These are phyloP conservation scores for Limnomonas spitsbergensis DNA, from an alignment of 139 green algal genomes.

Conservation along the genomic window DNA sequence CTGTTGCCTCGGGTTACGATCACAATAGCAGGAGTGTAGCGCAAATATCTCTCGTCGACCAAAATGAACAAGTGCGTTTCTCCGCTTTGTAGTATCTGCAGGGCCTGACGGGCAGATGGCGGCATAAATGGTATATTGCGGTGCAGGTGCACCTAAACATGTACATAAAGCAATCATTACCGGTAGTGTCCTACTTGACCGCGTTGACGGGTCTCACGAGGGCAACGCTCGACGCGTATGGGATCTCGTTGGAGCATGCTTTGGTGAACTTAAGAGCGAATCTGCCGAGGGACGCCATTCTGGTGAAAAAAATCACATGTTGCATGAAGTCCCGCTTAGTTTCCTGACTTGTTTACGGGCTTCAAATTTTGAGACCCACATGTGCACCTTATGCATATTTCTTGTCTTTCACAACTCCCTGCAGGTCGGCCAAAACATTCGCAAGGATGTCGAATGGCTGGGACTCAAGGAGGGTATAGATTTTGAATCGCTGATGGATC, in stretches of 20 bases:
- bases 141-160: slow-evolving; percentile 75
- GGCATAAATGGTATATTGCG: not conserved
- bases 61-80: slow-evolving; percentile 53
- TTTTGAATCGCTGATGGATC: slow-evolving; percentile 72
- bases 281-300: slow-evolving; percentile 10
- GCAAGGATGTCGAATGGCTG: slow-evolving; percentile 85
- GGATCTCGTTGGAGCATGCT: slow-evolving; percentile 66
- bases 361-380: not conserved
- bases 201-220: slow-evolving; percentile 69
- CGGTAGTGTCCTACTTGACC: slow-evolving; percentile 81
- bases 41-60: slow-evolving; percentile 83
- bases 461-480: slow-evolving; percentile 74
- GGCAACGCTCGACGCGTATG: slow-evolving; percentile 31
- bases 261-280: slow-evolving; percentile 18
- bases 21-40: slow-evolving; percentile 79
- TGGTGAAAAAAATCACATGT: no score
- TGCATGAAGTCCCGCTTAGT: not conserved
- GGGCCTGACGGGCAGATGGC: not conserved
- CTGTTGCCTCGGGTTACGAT: slow-evolving; percentile 77
- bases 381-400: no score
- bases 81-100: not conserved
- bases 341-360: not conserved
- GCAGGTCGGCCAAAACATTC: slow-evolving; percentile 86
- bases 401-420: slow-evolving; percentile 29
- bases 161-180: slow-evolving; percentile 63